phyloP scores from a whole-genome alignment of 73 alveolate species.

The Tetrahymena malaccensis region DNA sequence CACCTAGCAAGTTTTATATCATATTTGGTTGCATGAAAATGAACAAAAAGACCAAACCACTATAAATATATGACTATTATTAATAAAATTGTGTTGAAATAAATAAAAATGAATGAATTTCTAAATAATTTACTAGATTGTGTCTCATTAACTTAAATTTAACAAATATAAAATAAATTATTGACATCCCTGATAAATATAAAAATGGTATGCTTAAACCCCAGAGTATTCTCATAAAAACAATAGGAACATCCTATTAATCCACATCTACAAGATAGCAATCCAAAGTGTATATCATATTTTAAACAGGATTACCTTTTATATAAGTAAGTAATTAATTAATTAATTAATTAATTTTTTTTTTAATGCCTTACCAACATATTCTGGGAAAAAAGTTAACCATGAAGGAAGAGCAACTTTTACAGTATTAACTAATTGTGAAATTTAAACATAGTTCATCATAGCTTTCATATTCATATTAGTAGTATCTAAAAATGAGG shows the following conservation, averaged over 20 bases:
- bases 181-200: not conserved
- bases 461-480: not conserved
- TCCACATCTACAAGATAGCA: not conserved
- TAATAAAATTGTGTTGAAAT: not conserved
- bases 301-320: conserved; percentile 13
- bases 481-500: not conserved
- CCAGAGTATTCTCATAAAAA: conserved; percentile 21
- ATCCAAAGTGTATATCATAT: conserved; percentile 12
- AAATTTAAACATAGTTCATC: not conserved
- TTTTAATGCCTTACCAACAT: not conserved
- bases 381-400: not conserved
- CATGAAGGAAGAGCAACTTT: not conserved
- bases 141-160: not conserved
- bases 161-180: not conserved
- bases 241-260: not conserved
- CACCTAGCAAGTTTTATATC: not conserved
- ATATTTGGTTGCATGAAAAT: conserved; percentile 6
- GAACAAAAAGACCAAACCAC: conserved; percentile 4
- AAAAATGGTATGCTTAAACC: conserved; percentile 15
- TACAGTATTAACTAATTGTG: not conserved
- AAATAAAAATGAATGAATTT: not conserved
- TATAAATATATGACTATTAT: not conserved
- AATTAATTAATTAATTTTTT: not conserved
- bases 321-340: not conserved
- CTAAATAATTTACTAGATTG: not conserved